These are phyloP conservation scores for Priceomyces haplophilus DNA, from an alignment of 805 yeast species.

Conservation along the genomic window DNA sequence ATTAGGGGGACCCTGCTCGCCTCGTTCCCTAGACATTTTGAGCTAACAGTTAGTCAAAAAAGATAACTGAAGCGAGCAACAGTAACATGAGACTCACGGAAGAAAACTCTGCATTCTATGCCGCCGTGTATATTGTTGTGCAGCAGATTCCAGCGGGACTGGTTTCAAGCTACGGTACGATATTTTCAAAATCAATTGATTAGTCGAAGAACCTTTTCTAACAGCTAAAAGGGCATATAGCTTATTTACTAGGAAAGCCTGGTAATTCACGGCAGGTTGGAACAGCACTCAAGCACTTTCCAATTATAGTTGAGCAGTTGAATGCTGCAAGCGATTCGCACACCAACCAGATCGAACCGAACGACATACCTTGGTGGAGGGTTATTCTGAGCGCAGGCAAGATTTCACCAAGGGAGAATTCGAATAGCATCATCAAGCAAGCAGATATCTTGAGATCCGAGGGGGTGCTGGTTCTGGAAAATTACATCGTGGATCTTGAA, in stretches of 20 bases:
- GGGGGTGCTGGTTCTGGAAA: slow-evolving; percentile 38
- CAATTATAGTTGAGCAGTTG: slow-evolving; percentile 21
- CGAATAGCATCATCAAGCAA: slow-evolving; percentile 46
- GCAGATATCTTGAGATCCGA: slow-evolving; percentile 45
- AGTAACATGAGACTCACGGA: slow-evolving; percentile 27
- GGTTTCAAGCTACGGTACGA: slow-evolving; percentile 65
- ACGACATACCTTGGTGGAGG: slow-evolving; percentile 77
- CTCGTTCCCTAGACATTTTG: too few relatives aligned
- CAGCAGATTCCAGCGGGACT: slow-evolving; percentile 56
- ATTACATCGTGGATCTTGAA: slow-evolving; percentile 38
- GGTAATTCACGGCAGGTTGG: slow-evolving; percentile 75
- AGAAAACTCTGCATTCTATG: slow-evolving; percentile 55
- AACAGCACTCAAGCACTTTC: slow-evolving; percentile 53
- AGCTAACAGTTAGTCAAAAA: too few relatives aligned
- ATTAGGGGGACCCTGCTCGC: too few relatives aligned
- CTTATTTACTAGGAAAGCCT: slow-evolving; percentile 59
- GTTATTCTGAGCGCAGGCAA: slow-evolving; percentile 63
- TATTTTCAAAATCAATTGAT: background rate
- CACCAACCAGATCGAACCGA: slow-evolving; percentile 12
- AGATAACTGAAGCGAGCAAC: background rate
- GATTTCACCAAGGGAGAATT: slow-evolving; percentile 50
- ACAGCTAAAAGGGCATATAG: slow-evolving; percentile 53
- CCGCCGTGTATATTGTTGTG: slow-evolving; percentile 56
- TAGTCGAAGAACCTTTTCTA: background rate
- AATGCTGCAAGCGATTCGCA: slow-evolving; percentile 17